phyloP scores from a whole-genome alignment of 2,329 filamentous ascomycete genomes.

The Fonsecaea pugnacius region DNA sequence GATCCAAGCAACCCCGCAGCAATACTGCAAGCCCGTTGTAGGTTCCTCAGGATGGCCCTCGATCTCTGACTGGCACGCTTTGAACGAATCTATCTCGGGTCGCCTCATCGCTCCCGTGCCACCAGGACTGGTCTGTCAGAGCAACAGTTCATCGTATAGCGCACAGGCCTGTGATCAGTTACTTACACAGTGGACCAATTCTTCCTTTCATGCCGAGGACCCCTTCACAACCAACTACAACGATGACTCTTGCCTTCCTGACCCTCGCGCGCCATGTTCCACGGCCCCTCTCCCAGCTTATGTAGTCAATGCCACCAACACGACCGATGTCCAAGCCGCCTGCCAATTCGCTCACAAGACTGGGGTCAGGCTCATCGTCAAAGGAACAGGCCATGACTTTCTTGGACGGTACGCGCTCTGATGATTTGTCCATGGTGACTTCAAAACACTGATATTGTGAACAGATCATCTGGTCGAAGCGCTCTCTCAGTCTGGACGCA shows the following conservation, averaged over 20 bases:
- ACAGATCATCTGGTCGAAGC: slow-evolving; percentile 45
- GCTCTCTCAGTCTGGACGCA: slow-evolving; percentile 50
- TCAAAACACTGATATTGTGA: slow-evolving; percentile 40
- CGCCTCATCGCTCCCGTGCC: slow-evolving; percentile 45
- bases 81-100: slow-evolving; percentile 47
- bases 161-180: slow-evolving; percentile 42
- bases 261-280: slow-evolving; percentile 37
- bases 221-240: slow-evolving; percentile 52
- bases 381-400: slow-evolving; percentile 62
- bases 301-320: slow-evolving; percentile 44
- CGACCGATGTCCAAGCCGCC: slow-evolving; percentile 44
- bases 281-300: slow-evolving; percentile 43
- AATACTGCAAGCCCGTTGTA: slow-evolving; percentile 34
- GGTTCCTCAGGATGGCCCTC: slow-evolving; percentile 44
- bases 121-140: slow-evolving; percentile 54
- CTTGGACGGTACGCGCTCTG: slow-evolving; percentile 20
- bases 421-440: background rate
- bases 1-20: slow-evolving; percentile 15
- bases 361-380: slow-evolving; percentile 53
- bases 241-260: slow-evolving; percentile 58
- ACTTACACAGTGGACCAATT: slow-evolving; percentile 41
- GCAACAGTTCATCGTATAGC: slow-evolving; percentile 41
- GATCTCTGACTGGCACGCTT: slow-evolving; percentile 41
- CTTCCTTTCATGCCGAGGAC: slow-evolving; percentile 46
- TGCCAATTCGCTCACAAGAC: slow-evolving; percentile 44